These are phyloP conservation scores for Sarocladium oryzae DNA, from an alignment of 2,329 filamentous ascomycete species.

Conservation along the genomic window DNA sequence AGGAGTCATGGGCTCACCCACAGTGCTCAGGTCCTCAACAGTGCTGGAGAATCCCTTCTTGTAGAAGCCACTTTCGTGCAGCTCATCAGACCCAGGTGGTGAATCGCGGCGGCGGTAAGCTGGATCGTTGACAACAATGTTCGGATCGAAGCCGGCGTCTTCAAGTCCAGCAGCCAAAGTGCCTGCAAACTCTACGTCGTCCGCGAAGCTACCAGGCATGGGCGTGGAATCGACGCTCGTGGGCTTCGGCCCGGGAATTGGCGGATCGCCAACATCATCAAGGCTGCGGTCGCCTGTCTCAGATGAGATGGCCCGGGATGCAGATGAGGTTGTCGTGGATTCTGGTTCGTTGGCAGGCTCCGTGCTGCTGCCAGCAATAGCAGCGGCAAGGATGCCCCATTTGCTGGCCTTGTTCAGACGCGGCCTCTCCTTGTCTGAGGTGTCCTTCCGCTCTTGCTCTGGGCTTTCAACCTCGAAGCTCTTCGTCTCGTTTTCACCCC, in stretches of 20 bases:
- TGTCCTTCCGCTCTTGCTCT: slow-evolving; percentile 26
- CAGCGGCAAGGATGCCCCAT: slow-evolving; percentile 48
- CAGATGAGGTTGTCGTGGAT: slow-evolving; percentile 12
- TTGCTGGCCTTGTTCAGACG: slow-evolving; percentile 33
- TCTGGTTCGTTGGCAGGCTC: slow-evolving; percentile 30
- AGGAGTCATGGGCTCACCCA: slow-evolving; percentile 6
- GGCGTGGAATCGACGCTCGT: slow-evolving; percentile 38
- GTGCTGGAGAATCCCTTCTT: slow-evolving; percentile 43
- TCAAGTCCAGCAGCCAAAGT: slow-evolving; percentile 61
- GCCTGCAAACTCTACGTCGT: slow-evolving; percentile 64
- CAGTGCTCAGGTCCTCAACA: slow-evolving; percentile 16
- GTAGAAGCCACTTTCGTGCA: slow-evolving; percentile 35
- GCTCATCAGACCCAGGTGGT: slow-evolving; percentile 52
- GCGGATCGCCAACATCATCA: slow-evolving; percentile 40
- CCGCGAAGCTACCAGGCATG: slow-evolving; percentile 59
- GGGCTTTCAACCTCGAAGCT: slow-evolving; percentile 57
- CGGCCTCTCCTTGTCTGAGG: slow-evolving; percentile 25
- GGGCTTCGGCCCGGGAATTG: slow-evolving; percentile 52
- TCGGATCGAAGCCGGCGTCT: slow-evolving; percentile 63
- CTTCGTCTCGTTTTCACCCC: slow-evolving; percentile 59
- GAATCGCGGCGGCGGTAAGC: slow-evolving; percentile 57
- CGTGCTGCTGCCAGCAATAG: slow-evolving; percentile 36
- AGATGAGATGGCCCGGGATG: slow-evolving; percentile 2
- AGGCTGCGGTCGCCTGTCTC: slow-evolving; percentile 11
- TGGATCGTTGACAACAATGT: slow-evolving; percentile 62